Evolutionary conservation across 257 asterid species (phyloP).

Genomic region (Gardenia jasminoides): DNA sequence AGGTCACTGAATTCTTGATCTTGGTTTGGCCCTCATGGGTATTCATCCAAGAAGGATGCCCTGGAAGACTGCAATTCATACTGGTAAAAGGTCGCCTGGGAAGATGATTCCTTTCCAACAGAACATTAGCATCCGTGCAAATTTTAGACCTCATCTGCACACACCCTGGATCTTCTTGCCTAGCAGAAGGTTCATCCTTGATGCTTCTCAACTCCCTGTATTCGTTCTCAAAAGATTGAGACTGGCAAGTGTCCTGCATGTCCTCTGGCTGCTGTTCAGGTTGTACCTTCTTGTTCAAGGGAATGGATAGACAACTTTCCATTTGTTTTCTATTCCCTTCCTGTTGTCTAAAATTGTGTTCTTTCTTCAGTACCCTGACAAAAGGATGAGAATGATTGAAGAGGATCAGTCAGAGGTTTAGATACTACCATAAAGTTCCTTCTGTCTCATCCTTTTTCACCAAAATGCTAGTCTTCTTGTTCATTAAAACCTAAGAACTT

Average conservation of each 20-base stretch:
- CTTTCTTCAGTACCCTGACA: constrained; percentile 29
- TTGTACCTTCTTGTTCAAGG: constrained; percentile 20
- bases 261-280: constrained; percentile 20
- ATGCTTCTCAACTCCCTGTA: background rate
- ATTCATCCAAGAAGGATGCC: constrained; percentile 5
- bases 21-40: constrained; percentile 5
- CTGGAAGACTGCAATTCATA: constrained; percentile 23
- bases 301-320: constrained; percentile 11
- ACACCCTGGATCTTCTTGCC: background rate
- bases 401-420: background rate
- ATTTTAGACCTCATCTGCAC: background rate
- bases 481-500: background rate
- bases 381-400: background rate
- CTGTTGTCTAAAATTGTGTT: constrained; percentile 12
- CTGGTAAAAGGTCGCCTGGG: constrained; percentile 44
- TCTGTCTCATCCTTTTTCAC: background rate
- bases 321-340: constrained; percentile 16
- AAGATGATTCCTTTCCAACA: constrained; percentile 19
- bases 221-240: constrained; percentile 4
- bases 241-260: background rate
- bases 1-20: background rate
- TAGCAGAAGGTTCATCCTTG: background rate
- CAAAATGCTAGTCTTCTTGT: background rate
- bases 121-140: background rate
- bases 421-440: background rate